Conservation (phyloP, 1,139 yeast species). For the Sugiyamaella pinicola region DNA sequence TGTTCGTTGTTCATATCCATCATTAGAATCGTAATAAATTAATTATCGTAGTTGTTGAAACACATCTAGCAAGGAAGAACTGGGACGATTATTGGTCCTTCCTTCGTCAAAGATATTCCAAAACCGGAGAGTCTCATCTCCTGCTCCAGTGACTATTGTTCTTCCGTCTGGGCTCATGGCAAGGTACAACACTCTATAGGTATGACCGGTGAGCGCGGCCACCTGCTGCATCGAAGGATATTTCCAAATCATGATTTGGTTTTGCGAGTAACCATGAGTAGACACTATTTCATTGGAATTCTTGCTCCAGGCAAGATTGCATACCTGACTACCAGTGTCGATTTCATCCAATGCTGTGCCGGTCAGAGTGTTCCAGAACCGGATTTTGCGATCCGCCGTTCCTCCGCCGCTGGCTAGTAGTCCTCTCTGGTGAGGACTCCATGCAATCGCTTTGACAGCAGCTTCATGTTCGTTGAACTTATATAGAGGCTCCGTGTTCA, state of each 20-base stretch:
- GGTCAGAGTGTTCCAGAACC: conserved; percentile 88
- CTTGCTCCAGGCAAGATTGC: conserved; percentile 91
- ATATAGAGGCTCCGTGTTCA: conserved; percentile 67
- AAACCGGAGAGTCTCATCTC: conserved; percentile 91
- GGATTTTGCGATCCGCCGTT: conserved; percentile 86
- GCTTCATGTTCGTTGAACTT: conserved; percentile 84
- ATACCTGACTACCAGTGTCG: conserved; percentile 94
- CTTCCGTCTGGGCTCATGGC: conserved; percentile 97
- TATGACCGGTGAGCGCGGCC: conserved; percentile 92
- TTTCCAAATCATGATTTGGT: conserved; percentile 93
- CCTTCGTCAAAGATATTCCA: conserved; percentile 90
- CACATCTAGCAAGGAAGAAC: conserved; percentile 70
- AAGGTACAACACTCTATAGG: conserved; percentile 85
- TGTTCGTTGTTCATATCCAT: conserved; percentile 2
- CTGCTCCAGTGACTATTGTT: conserved; percentile 98
- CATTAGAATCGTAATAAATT: conserved; percentile 11
- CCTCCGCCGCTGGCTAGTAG: conserved; percentile 96
- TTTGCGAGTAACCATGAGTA: conserved; percentile 91
- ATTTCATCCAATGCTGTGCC: conserved; percentile 75
- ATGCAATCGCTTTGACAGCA: conserved; percentile 93
- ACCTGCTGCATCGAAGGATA: conserved; percentile 91
- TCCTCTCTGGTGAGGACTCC: conserved; percentile 98
- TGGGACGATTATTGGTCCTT: conserved; percentile 48
- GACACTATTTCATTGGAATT: conserved; percentile 91
- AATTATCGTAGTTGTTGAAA: conserved; percentile 69